Evolutionary conservation across 2,329 filamentous ascomycete species (phyloP), one percentile per base, ranked within the genome.

Genomic region (Penicillium digitatum): DNA sequence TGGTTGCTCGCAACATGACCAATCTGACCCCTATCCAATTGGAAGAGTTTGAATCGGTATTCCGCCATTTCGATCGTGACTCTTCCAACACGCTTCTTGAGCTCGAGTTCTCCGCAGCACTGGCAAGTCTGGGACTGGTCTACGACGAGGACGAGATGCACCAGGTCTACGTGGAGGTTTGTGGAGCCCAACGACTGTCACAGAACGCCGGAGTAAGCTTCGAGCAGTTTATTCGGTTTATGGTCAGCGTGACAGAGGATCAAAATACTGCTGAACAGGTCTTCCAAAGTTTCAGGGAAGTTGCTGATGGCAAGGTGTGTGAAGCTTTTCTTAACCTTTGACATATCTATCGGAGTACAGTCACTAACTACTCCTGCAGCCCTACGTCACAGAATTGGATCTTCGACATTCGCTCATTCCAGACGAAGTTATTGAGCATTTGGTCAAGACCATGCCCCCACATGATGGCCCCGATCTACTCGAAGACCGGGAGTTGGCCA

Each of bases 81-180:
- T 84, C 90, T 56, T 90, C 87, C 60, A 99, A 99, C 73, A 88
- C 87, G 16, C 79, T 99, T 38, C 87, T 90, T 53, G 94, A 99
- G 72, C 82, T 99, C 38, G 94, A 99, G 70, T 99, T 99, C 72
- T 95, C 90, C 48, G 94, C 94, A 3, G 94, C 94, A 1, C 81
- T 99, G 56, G 94, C 94, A n/a, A 95, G 90, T 63, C 80, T 99
- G 37, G 94, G 94, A 1, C 81, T 99, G 6, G 94, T 97, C 5
- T 99, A 97, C 69, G 94, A 95, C 63, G 94, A 97, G 71, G 87
- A 93, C 26, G 94, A 99, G 78, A 99, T 97, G 94, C 93, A 97
- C 72, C 87, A 93, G 50, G 93, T 93, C 65, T 99, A 96, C 75
- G 69, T 88, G 48, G 88, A 93, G 51, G 95, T 92, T n/a, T 92